Evolutionary conservation across 2,329 filamentous ascomycete species (phyloP).

Genomic region (Fusarium foetens): DNA sequence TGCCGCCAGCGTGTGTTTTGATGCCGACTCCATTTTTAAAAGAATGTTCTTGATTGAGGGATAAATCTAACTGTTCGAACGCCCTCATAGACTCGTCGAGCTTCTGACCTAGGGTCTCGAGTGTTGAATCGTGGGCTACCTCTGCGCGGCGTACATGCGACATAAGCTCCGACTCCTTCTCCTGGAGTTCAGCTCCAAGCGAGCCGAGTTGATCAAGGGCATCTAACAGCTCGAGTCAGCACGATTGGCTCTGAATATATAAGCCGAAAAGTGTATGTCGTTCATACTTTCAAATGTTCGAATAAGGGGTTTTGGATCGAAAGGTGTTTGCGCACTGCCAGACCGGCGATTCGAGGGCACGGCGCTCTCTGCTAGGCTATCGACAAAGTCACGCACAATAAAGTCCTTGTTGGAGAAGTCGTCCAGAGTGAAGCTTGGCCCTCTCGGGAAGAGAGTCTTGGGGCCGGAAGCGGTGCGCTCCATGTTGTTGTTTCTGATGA

Average conservation of each 20-base stretch:
- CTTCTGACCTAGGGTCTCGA: constrained; percentile 87
- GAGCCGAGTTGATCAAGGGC: constrained; percentile 74
- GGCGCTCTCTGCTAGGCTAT: constrained; percentile 87
- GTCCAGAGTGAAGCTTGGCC: constrained; percentile 85
- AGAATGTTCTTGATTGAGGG: constrained; percentile 72
- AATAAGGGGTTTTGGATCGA: constrained; percentile 97
- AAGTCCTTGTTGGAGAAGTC: constrained; percentile 93
- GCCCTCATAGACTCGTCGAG: constrained; percentile 91
- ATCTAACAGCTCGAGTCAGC: constrained; percentile 53
- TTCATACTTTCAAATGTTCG: constrained; percentile 84
- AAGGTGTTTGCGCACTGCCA: constrained; percentile 69
- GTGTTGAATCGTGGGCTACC: constrained; percentile 88
- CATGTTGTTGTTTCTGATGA: constrained; percentile 48
- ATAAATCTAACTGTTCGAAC: constrained; percentile 89
- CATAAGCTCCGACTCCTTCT: constrained; percentile 88
- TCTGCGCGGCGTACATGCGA: constrained; percentile 92
- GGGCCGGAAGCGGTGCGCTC: constrained; percentile 60
- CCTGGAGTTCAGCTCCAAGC: constrained; percentile 85
- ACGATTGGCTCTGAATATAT: background rate
- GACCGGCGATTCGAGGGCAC: constrained; percentile 84
- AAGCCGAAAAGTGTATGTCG: background rate
- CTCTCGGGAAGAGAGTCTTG: constrained; percentile 78
- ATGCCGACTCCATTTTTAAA: constrained; percentile 48
- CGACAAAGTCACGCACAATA: constrained; percentile 97
- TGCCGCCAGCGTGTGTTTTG: constrained; percentile 72